Percentiles rank a stretch among this genome's conserved stretches.
These are phyloP conservation scores for Acacia crassicarpa DNA, from an alignment of 306 rosid species.

Conservation along the genomic window DNA sequence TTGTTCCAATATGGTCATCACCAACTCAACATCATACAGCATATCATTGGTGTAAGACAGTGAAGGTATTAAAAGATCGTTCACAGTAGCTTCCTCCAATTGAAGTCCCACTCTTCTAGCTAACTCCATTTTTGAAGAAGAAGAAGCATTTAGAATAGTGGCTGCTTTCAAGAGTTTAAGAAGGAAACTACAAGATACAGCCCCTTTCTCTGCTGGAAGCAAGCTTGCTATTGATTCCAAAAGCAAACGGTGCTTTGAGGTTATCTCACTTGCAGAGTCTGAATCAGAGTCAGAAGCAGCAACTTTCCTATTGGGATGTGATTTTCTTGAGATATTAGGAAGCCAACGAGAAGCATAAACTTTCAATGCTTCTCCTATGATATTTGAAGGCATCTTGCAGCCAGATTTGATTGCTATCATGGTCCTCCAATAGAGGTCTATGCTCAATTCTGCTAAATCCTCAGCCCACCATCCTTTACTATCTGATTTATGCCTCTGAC, in stretches of 20 bases:
- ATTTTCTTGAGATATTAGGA: conserved; percentile 49
- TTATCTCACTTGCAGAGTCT: conserved; percentile 42
- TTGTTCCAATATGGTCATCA: conserved; percentile 59
- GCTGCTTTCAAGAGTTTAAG: conserved; percentile 73
- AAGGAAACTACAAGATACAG: conserved; percentile 64
- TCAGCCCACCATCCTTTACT: conserved; percentile 88
- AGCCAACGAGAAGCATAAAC: conserved; percentile 72
- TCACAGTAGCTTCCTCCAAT: conserved; percentile 58
- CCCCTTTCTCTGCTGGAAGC: conserved; percentile 67
- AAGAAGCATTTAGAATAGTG: conserved; percentile 63
- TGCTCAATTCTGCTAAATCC: conserved; percentile 75
- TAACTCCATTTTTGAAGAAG: conserved; percentile 62
- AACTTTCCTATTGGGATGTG: conserved; percentile 18
- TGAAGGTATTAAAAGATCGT: conserved; percentile 66
- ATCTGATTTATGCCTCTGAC: conserved; percentile 52
- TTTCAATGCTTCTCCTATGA: conserved; percentile 68
- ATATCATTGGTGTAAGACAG: conserved; percentile 35
- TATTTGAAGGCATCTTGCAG: conserved; percentile 58
- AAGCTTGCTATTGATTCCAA: conserved; percentile 70
- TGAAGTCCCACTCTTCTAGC: conserved; percentile 65
- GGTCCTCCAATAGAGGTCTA: conserved; percentile 81
- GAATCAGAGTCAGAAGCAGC: conserved; percentile 49
- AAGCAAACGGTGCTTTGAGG: conserved; percentile 60
- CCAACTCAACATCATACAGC: conserved; percentile 59
- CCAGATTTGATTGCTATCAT: conserved; percentile 82